Base-by-base conservation (phyloP, 1,284 basidiomycete genomes). In the Xerocomus amazonicus region DNA sequence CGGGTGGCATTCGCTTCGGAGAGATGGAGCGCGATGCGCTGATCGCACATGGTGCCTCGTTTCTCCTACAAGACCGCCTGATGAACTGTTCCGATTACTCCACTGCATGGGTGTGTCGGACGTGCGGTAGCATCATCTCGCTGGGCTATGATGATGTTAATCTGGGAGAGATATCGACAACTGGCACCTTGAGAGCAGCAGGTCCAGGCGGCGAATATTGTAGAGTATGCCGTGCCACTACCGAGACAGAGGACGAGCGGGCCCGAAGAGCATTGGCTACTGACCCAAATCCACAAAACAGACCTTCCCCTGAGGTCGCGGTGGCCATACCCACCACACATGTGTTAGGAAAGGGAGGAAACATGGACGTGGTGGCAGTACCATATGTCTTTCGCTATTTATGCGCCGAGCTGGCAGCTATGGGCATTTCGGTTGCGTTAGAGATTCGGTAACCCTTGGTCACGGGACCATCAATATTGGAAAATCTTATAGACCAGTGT, bases 51-150 rank as follows among this genome's bases (percentile, higher is more conserved):
- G 97, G 97, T 37, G 97, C 97, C 6, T 93, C 92, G 6, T 99
- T 97, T 85, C 79, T 99, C 40, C 80, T 99, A 23, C 96, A 99
- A 76, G 97, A 99, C 70, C 81, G 97, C 48, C 74, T 99, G 65
- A 99, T 99, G 96, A 99, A 99, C 73, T 99, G 97, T 69, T 99
- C 96, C 36, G 97, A 99, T 72, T 99, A 99, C 71, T 97, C 94
- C 32, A 98, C 95, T 0, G 90, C 94, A 3, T 98, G 95, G 93
- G 93, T 98, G 12, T 99, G 97, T 72, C 81, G 97, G 47, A 89
- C 87, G 4, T 99, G 97, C 65, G 97, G 97, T 12, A 93, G 90
- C 59, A 78, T 99, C 52, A 92, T 98, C 59, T 95, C 94, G 19
- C 78, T 99, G 42, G 97, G 94, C 19, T 97, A 95, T 70, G 93